phyloP scores from a whole-genome alignment of 208 protist genomes.

The Leishmania aethiopica region DNA sequence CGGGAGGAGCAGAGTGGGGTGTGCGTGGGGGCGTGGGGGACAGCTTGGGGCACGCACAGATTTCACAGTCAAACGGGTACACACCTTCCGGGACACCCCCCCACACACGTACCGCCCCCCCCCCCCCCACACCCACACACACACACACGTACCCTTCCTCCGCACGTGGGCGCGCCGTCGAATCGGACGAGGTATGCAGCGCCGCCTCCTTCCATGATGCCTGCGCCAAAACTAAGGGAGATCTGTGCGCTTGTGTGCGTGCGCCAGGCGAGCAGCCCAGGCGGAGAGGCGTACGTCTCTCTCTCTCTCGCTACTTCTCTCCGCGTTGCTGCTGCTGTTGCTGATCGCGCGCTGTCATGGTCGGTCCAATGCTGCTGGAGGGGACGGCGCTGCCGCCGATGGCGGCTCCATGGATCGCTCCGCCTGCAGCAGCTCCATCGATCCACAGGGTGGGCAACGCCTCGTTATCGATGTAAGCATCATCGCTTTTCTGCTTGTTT shows the following conservation, averaged over 20 bases:
- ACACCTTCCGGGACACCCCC: neutral
- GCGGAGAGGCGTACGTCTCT: neutral
- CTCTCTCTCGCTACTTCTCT: neutral
- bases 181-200: neutral
- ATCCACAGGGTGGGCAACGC: neutral
- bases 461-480: neutral
- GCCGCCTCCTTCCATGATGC: neutral
- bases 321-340: constrained; percentile 11
- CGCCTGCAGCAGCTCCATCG: neutral
- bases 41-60: neutral
- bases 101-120: too few species aligned
- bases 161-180: neutral
- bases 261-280: neutral
- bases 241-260: neutral
- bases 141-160: neutral
- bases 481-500: neutral
- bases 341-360: constrained; percentile 25
- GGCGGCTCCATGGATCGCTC: neutral
- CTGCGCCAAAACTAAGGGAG: neutral
- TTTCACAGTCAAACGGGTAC: neutral
- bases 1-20: neutral
- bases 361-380: constrained; percentile 9
- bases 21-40: neutral
- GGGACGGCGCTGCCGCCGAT: constrained; percentile 15
- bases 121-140: neutral